Evolutionary conservation across 495 filamentous ascomycete genomes (phyloP), one percentile per base, ranked within the genome.

Genomic region (Podospora australis): DNA sequence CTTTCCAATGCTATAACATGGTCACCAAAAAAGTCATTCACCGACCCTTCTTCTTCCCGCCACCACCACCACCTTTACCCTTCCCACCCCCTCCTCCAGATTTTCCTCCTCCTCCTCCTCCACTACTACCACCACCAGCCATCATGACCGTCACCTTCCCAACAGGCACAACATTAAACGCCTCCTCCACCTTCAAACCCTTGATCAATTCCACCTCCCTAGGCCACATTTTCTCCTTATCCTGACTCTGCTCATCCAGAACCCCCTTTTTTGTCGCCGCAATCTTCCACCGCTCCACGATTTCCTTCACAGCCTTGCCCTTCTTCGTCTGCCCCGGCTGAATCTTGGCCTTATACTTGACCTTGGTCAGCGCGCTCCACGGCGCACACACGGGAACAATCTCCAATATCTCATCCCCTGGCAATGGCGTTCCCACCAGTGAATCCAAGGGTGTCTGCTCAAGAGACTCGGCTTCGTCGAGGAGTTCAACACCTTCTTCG

Each of bases 271-370:
- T 73, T 0, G 68, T 74, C n/a, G 69, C 63, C 46, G 73, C 79
- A 1, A 74, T 70, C 49, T 83, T 74, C 90, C 92, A 96, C 39
- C 75, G 75, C 29, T 78, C 77, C 14, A 95, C 59, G 32, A 96
- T 86, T 66, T 96, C 90, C 67, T 86, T 86, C 20, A 96, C 81
- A 13, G 91, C 92, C 64, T 96, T 98, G 2, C 91, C 90, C 69
- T 95, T 94, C 76, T 98, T 98, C 56, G 82, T 76, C 2, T 79
- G 57, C 2, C 92, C 92, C 0, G 92, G 92, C 69, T 97, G 92
- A 53, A 98, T 55, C 71, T 97, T 98, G 16, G 79, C 86, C 60
- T 88, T 86, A 70, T 95, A 96, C 68, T 94, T 95, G 56, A 83
- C 86, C 40, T 75, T 78, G 0, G 67, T 70, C 52, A 98, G 72